phyloP scores from a whole-genome alignment of 2,329 filamentous ascomycete genomes.

The Colletotrichum navitas region DNA sequence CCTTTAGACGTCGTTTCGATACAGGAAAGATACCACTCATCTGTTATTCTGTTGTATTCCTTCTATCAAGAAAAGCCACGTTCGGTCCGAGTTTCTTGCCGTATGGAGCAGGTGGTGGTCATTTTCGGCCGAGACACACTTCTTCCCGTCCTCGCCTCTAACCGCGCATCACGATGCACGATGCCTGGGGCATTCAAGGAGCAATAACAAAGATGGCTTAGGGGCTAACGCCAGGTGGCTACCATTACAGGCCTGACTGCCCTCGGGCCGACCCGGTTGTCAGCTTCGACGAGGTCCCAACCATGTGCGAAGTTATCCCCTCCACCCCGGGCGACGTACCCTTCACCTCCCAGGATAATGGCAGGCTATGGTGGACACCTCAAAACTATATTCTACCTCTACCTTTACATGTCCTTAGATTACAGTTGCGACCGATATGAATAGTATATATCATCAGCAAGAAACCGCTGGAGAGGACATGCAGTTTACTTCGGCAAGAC shows the following conservation, averaged over 20 bases:
- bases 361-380: no score
- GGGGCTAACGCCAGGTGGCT: neutral
- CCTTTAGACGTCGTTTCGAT: neutral
- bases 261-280: neutral
- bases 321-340: neutral
- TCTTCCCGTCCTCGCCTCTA: neutral
- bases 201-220: neutral
- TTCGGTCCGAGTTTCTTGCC: neutral
- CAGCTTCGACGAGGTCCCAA: no score
- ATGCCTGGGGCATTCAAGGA: neutral
- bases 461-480: neutral
- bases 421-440: neutral
- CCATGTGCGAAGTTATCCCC: neutral
- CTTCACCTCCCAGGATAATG: neutral
- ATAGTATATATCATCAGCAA: neutral
- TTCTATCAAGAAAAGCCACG: neutral
- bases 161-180: neutral
- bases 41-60: neutral
- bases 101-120: neutral
- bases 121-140: neutral
- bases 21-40: constrained; percentile 23
- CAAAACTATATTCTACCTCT: neutral
- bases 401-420: neutral
- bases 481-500: neutral
- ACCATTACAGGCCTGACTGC: neutral